Base-by-base conservation (phyloP, 164 flowering plant species). In the Umbellularia californica region DNA sequence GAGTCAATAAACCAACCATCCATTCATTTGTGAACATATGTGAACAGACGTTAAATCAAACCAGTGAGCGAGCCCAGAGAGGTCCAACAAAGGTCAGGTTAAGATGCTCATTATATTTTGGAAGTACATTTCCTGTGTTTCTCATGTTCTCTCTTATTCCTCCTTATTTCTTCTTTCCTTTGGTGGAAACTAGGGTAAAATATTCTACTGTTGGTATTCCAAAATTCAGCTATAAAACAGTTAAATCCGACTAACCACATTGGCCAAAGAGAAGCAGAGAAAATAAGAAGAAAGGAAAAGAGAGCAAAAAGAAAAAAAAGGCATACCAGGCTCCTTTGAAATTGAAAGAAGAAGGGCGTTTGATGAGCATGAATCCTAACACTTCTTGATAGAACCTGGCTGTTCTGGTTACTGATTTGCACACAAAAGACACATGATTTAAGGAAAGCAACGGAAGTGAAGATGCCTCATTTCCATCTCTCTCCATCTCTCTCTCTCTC, bases 271-370 rank as follows among this genome's bases (percentile, higher is more conserved):
- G 63, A 20, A 58, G 47, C 50, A 9, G 41, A 6, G 41, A 6
- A 35, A 35, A 35, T 1, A 35, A 35, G 41, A 35, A 5, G 70
- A 33, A 24, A 55, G 28, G 10, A 47, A 71, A 52, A 62, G 23
- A 68, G 10, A 58, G 50, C 33, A 52, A 4, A 15, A 15, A 1
- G 2, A 3, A 51, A 52, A 5, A 15, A 10, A 15, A 25, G 12
- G 63, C 76, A 58, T 2, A 90, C 92, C 92, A 90, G 62, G 89
- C 92, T 75, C 95, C 92, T 51, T 87, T 80, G 78, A 90, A 90
- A 0, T 87, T 76, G 83, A 90, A 88, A 58, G 95, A 87, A 67
- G 90, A 79, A 9, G 95, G 95, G 20, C 94, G 85, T 79, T 87
- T 88, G 83, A 88, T 83, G 74, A 82, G 82, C 71, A 76, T 78